Evolutionary conservation across 164 flowering plant genomes (phyloP).

Genomic region (Stephania japonica): DNA sequence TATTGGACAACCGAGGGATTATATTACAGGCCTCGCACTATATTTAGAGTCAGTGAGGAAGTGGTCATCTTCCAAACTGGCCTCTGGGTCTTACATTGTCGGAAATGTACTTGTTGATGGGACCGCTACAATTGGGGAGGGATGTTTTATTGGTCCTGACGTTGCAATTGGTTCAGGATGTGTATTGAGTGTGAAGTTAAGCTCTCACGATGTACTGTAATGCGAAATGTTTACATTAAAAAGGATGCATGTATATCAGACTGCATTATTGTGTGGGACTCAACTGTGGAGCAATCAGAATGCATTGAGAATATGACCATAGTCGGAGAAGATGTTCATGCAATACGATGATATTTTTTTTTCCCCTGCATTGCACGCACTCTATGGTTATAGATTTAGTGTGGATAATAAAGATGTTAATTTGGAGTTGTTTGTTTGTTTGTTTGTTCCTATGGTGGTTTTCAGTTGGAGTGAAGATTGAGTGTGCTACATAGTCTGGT

Average conservation of each 20-base stretch:
- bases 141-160: conserved; percentile 25
- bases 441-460: no score
- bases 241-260: conserved; percentile 19
- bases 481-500: no score
- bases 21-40: conserved; percentile 21
- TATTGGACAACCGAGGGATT: no score
- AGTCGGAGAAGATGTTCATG: conserved; percentile 23
- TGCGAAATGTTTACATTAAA: conserved; percentile 18
- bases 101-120: conserved; percentile 25
- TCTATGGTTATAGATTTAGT: no score
- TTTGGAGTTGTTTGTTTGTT: no score
- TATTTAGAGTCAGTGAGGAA: conserved; percentile 20
- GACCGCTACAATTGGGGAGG: conserved; percentile 23
- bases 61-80: conserved; percentile 17
- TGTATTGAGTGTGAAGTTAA: conserved; percentile 21
- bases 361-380: no score
- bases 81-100: conserved; percentile 17
- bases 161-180: conserved; percentile 25
- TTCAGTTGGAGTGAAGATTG: no score
- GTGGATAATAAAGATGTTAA: no score
- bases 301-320: conserved; percentile 24
- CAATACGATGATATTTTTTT: conserved; percentile 20
- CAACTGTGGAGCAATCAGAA: conserved; percentile 24
- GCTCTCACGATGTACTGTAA: conserved; percentile 23
- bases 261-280: conserved; percentile 23